Conservation (phyloP, 192 early-diverging fungal species). For the Coemansia sp. region DNA sequence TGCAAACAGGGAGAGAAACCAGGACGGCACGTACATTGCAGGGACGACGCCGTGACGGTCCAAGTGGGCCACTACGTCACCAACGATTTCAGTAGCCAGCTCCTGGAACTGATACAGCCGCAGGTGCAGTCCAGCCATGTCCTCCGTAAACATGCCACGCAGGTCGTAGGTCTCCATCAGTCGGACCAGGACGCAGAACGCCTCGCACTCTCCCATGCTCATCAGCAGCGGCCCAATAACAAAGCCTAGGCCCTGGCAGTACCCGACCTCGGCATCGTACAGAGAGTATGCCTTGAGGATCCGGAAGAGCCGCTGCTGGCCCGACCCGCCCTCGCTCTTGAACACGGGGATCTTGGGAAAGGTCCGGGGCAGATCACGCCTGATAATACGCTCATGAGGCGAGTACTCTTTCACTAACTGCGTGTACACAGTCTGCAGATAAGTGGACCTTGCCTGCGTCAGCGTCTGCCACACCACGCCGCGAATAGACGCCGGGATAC, state of each 20-base stretch:
- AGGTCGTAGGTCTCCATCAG: constrained; percentile 90
- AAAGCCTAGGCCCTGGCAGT: constrained; percentile 96
- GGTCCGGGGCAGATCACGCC: constrained; percentile 88
- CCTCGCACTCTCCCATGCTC: constrained; percentile 94
- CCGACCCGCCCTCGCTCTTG: constrained; percentile 74
- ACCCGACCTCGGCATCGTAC: constrained; percentile 93
- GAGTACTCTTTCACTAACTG: constrained; percentile 65
- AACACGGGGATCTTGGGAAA: constrained; percentile 92
- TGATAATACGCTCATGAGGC: constrained; percentile 87
- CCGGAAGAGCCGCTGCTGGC: constrained; percentile 89
- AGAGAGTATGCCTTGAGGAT: constrained; percentile 91
- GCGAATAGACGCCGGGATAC: constrained; percentile 86
- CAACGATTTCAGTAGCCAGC: constrained; percentile 78
- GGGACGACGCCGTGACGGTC: constrained; percentile 80
- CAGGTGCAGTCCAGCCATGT: constrained; percentile 86
- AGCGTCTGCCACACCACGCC: constrained; percentile 96
- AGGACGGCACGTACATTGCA: constrained; percentile 97
- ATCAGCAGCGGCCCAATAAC: constrained; percentile 87
- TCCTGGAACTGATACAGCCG: constrained; percentile 87
- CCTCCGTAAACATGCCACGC: constrained; percentile 86
- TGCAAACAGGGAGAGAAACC: constrained; percentile 99
- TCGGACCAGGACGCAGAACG: constrained; percentile 90
- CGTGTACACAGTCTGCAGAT: constrained; percentile 76
- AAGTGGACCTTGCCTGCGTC: constrained; percentile 67
- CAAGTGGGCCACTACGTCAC: constrained; percentile 75